phyloP scores from a whole-genome alignment of 768 basidiomycete species.

The Piloderma croceum region DNA sequence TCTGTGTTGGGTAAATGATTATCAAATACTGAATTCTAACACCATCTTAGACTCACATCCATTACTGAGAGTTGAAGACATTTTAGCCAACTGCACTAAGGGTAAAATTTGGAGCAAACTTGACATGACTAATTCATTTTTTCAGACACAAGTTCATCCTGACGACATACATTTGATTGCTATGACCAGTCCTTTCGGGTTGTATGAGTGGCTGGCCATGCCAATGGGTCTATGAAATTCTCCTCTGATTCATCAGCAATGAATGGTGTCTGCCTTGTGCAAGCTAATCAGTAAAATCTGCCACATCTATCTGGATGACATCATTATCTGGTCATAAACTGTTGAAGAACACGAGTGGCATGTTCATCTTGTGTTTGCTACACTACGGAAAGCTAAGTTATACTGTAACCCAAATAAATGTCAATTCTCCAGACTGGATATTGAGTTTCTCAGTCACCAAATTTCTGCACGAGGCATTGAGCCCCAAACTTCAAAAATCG shows the following conservation, averaged over 20 bases:
- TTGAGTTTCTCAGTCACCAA: slow-evolving; percentile 18
- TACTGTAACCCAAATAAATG: slow-evolving; percentile 29
- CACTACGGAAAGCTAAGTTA: slow-evolving; percentile 23
- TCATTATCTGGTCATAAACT: slow-evolving; percentile 37
- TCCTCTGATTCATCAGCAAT: slow-evolving; percentile 27
- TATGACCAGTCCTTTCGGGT: too few relatives aligned
- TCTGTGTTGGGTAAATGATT: slow-evolving; percentile 34
- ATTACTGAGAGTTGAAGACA: slow-evolving; percentile 24
- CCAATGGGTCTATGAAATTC: slow-evolving; percentile 34
- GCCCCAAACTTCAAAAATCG: slow-evolving; percentile 19
- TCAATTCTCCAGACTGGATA: slow-evolving; percentile 23
- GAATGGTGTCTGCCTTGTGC: slow-evolving; percentile 28
- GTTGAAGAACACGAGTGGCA: slow-evolving; percentile 30
- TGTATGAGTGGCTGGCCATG: too few relatives aligned
- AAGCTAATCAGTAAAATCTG: slow-evolving; percentile 34
- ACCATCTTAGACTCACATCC: too few relatives aligned
- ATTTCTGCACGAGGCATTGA: slow-evolving; percentile 23
- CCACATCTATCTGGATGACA: too few relatives aligned
- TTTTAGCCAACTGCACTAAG: slow-evolving; percentile 29
- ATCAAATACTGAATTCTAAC: slow-evolving; percentile 23
- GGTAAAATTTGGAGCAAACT: too few relatives aligned
- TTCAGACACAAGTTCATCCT: too few relatives aligned
- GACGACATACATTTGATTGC: too few relatives aligned
- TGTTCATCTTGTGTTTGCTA: slow-evolving; percentile 23
- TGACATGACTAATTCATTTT: too few relatives aligned